A percentile compares a stretch with the other conserved stretches of the same genome.
Evolutionary conservation across 148 eudicot species (phyloP).

Genomic region (Chenopodium quinoa): DNA sequence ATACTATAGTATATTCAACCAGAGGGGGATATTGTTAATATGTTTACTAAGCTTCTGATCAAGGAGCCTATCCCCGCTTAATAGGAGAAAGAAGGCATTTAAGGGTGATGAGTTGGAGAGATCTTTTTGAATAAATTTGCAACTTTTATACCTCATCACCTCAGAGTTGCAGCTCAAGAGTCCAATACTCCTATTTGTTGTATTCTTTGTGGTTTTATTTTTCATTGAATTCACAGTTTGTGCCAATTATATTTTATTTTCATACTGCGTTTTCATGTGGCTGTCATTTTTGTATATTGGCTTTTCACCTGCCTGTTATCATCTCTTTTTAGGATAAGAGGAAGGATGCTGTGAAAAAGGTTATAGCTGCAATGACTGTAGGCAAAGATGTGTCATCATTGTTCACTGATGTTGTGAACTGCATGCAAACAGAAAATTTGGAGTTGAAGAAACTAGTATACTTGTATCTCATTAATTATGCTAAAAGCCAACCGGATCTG

Average conservation of each 20-base stretch:
- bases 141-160: not conserved
- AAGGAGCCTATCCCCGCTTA: not conserved
- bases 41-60: not conserved
- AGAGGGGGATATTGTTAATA: not conserved
- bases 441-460: conserved; percentile 98
- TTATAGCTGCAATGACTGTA: conserved; percentile 99
- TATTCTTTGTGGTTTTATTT: not conserved
- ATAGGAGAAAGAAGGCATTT: not conserved
- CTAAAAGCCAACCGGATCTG: conserved; percentile 97
- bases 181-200: not conserved
- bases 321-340: conserved; percentile 74
- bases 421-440: conserved; percentile 98
- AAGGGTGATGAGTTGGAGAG: not conserved
- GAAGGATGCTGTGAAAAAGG: conserved; percentile 99
- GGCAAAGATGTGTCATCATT: conserved; percentile 98
- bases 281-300: not conserved
- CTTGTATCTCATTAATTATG: conserved; percentile 92
- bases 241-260: not conserved
- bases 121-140: not conserved
- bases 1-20: not conserved
- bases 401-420: conserved; percentile 97
- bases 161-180: not conserved
- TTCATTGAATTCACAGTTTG: not conserved
- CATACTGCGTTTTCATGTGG: not conserved
- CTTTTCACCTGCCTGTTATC: not conserved